Evolutionary conservation across 139 green algal genomes (phyloP), one percentile per base, ranked within the genome.

Genomic region (Coelastrella sp.): DNA sequence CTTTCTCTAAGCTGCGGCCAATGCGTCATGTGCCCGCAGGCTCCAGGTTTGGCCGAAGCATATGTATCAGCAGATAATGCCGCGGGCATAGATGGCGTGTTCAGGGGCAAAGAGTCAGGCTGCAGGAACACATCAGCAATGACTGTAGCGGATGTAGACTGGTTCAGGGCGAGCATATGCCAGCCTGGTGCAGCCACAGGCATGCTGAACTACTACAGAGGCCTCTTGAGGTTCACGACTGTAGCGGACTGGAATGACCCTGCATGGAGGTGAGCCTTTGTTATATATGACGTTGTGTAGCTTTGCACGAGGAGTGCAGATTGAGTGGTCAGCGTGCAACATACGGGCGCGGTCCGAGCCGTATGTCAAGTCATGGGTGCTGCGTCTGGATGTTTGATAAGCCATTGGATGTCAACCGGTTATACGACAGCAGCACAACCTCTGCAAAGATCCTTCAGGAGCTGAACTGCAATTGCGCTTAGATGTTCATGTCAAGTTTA

Each of bases 201-300:
- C 16, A 61, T 68, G 10, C 64, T 95, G 80, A 95, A 95, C 83
- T 95, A 93, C 89, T 95, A 95, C 90, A 84, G 93, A 0, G 86
- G 87, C 3, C 59, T 92, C 14, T 11, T 92, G 75, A 22, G 22
- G 56, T 90, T 79, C 8, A 13, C 20, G 11, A 66, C 23, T 16
- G 0, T 32, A 7, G 20, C 58, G 1, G 23, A 85, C 60, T 10
- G 17, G 0, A 3, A 80, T 19, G 89, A 85, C 59, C 88, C 80
- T 80, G 86, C 22, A 5, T 90, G 86, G 86, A 80, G 54, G 86
- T 90, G 19, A 80, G 76, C 4, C 11, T 32, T 6, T 22, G 68
- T 17, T 76, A 47, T 22, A 14, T 76, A 22, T n/a, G 14, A 6
- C 3, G 16, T 22, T 76, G 68, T 22, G 14, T 76, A 76, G 68